Evolutionary conservation across 495 filamentous ascomycete species (phyloP).

Genomic region (Aspergillus kassunensis): DNA sequence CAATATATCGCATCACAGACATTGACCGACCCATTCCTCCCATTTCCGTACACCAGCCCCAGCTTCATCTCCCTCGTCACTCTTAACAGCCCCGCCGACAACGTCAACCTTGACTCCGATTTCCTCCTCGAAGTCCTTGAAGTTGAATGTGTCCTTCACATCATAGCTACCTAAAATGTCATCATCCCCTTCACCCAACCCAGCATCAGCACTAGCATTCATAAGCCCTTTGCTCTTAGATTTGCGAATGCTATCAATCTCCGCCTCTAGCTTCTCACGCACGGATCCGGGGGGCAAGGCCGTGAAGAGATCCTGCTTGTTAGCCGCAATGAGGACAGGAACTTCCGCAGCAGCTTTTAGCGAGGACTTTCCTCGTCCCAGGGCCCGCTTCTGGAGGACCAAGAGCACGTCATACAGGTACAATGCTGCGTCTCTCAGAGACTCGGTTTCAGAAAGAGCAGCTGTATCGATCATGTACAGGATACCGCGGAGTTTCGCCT

Average conservation of each 20-base stretch:
- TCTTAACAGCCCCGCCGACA: conserved; percentile 70
- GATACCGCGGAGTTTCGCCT: conserved; percentile 64
- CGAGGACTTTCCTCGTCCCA: conserved; percentile 44
- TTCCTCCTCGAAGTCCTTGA: conserved; percentile 76
- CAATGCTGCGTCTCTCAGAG: conserved; percentile 58
- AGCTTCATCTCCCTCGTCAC: conserved; percentile 49
- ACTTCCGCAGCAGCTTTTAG: conserved; percentile 58
- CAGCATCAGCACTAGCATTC: conserved; percentile 56
- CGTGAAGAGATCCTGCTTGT: conserved; percentile 94
- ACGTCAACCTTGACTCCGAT: conserved; percentile 71
- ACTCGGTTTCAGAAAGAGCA: conserved; percentile 55
- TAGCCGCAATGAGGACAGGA: conserved; percentile 79
- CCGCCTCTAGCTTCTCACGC: conserved; percentile 68
- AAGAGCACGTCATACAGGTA: conserved; percentile 87
- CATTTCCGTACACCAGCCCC: conserved; percentile 69
- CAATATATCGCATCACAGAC: conserved; percentile 36
- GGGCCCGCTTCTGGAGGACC: conserved; percentile 70
- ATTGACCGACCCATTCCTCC: conserved; percentile 81
- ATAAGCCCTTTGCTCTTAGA: conserved; percentile 76
- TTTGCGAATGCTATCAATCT: conserved; percentile 74
- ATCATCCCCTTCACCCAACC: conserved; percentile 67
- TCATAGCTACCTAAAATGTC: conserved; percentile 76
- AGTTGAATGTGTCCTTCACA: conserved; percentile 70
- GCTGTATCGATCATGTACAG: conserved; percentile 88
- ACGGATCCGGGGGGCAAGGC: conserved; percentile 80